Evolutionary conservation across 2,329 filamentous ascomycete species (phyloP), one percentile per base, ranked within the genome.

Genomic region (Macrophomina phaseolina): DNA sequence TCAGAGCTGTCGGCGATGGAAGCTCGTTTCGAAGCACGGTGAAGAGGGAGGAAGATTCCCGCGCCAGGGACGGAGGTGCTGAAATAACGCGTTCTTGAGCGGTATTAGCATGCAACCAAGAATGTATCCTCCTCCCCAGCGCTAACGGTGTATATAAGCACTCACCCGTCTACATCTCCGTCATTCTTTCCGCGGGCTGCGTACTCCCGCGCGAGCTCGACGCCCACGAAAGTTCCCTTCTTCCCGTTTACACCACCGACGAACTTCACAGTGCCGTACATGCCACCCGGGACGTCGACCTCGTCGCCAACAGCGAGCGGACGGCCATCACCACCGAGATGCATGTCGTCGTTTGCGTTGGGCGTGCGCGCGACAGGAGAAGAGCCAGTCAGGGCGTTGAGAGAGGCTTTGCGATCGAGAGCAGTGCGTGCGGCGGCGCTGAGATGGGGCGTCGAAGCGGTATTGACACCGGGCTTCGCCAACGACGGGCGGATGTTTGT

Each of bases 91-190:
- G 82, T 83, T 48, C 84, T 85, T 70, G 62, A 18, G 51, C 32
- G 16, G 34, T 32, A 42, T 49, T 52, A 62, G 38, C 63, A 34
- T 48, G 11, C 38, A 36, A 58, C 42, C 38, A 9, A 45, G 48
- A 55, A 63, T 62, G 58, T 23, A n/a, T 38, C 6, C 28, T 62
- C 42, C 42, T 5, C 36, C 36, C 12, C 46, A 23, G 9, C 14
- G 30, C 40, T n/a, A 36, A 65, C 28, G 9, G 30, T 23, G 16
- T 30, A 32, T 30, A 62, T 49, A 23, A 36, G 12, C 28, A 75
- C 87, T 80, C 85, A 94, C 92, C 94, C 95, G 72, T 98, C 94
- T 65, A 98, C 95, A 78, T 97, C 94, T 70, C 95, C 95, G 74
- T 87, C 96, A 76, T 99, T 99, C 84, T 99, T 99, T 40, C 95